Conservation (phyloP, 2,329 filamentous ascomycete species). For the Alternaria panax region DNA sequence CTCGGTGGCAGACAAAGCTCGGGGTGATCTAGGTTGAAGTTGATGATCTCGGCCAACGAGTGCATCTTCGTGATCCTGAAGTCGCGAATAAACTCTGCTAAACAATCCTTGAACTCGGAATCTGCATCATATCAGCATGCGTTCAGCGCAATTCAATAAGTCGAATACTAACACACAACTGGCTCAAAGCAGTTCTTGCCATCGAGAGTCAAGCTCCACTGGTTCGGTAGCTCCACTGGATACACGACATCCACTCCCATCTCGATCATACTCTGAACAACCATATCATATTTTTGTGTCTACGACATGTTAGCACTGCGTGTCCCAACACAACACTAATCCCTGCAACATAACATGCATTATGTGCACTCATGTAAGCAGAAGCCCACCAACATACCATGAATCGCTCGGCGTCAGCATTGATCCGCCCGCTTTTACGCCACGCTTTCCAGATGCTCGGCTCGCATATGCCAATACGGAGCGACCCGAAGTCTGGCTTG, state of each 20-base stretch:
- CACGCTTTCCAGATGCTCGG: constrained; percentile 47
- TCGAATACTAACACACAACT: constrained; percentile 42
- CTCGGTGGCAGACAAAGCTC: constrained; percentile 44
- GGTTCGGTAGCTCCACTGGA: constrained; percentile 43
- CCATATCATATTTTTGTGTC: constrained; percentile 47
- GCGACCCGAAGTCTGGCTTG: constrained; percentile 40
- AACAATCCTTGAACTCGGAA: constrained; percentile 46
- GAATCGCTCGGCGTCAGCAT: constrained; percentile 47
- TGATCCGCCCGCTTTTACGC: constrained; percentile 46
- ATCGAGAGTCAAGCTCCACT: constrained; percentile 39
- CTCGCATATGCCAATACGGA: constrained; percentile 48
- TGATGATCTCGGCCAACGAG: constrained; percentile 48
- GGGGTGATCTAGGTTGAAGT: constrained; percentile 49
- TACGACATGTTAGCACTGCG: constrained; percentile 25
- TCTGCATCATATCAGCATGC: constrained; percentile 28
- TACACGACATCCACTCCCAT: constrained; percentile 48
- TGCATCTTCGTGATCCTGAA: constrained; percentile 48
- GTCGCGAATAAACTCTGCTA: constrained; percentile 45
- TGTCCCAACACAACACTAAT: not conserved
- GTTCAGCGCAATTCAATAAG: too few species aligned
- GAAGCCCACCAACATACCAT: constrained; percentile 38
- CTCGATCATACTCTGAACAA: constrained; percentile 46
- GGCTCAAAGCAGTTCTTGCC: constrained; percentile 48
- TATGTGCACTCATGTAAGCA: constrained; percentile 5
- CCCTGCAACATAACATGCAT: not conserved